Evolutionary conservation across 2,329 filamentous ascomycete genomes (phyloP).

Genomic region (Catunica adiposa): DNA sequence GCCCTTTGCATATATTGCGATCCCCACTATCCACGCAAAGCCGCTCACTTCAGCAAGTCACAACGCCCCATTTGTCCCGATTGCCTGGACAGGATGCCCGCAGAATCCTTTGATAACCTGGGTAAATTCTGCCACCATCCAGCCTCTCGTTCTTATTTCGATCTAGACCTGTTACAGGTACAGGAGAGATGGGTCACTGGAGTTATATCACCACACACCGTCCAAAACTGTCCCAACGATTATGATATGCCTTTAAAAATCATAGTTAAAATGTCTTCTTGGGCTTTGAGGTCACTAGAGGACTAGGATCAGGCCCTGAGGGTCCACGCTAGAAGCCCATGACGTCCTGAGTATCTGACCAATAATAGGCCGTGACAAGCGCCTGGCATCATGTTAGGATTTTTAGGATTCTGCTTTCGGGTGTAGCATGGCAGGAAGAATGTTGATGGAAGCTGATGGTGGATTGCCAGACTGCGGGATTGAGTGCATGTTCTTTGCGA

Average conservation of each 20-base stretch:
- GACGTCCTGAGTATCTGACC: neutral
- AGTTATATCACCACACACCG: neutral
- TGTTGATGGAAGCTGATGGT: neutral
- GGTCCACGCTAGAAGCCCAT: neutral
- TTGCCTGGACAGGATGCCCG: neutral
- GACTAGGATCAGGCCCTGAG: constrained; percentile 4
- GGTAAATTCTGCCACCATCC: neutral
- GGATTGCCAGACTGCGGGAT: neutral
- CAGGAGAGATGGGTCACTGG: neutral
- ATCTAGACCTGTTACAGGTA: no score
- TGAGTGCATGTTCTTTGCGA: neutral
- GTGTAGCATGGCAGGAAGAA: neutral
- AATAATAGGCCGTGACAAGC: neutral
- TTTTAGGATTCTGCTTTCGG: neutral
- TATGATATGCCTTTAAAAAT: neutral
- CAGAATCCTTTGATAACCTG: no score
- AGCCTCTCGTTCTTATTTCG: neutral
- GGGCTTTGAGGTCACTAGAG: neutral
- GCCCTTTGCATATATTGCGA: neutral
- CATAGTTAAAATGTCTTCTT: neutral
- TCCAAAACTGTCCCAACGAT: no score
- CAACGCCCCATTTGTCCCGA: neutral
- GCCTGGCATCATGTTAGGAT: neutral
- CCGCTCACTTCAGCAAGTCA: neutral
- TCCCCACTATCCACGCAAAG: neutral